These are phyloP conservation scores for Pseudoturritis turrita DNA, from an alignment of 345 rosid genomes.

Conservation along the genomic window DNA sequence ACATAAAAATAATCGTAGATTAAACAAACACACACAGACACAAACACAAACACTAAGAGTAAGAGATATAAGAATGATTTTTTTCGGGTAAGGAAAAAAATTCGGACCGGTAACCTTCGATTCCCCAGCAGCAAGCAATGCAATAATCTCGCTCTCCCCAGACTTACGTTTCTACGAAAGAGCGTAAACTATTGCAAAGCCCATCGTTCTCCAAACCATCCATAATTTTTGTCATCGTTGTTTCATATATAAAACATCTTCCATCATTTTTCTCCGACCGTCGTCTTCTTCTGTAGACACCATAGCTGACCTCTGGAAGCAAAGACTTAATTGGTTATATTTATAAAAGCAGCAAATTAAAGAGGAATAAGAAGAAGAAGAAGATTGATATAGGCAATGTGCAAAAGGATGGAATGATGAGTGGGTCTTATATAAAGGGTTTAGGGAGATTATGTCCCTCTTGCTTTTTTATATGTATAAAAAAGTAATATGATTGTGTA, in stretches of 20 bases:
- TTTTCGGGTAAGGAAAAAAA: conserved; percentile 34
- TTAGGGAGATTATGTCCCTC: conserved; percentile 23
- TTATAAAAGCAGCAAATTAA: not conserved
- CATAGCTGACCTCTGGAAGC: conserved; percentile 16
- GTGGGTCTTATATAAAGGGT: conserved; percentile 35
- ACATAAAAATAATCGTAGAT: not conserved
- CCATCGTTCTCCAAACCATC: conserved; percentile 4
- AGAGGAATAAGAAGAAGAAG: not conserved
- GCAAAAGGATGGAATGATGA: conserved; percentile 32
- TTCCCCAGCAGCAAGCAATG: conserved; percentile 34
- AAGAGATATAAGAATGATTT: conserved; percentile 26
- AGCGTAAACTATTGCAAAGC: conserved; percentile 37
- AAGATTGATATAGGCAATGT: conserved; percentile 7
- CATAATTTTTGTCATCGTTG: not conserved
- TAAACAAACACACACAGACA: not conserved
- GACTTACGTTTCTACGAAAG: conserved; percentile 29
- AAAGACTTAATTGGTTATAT: conserved; percentile 10
- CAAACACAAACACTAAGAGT: not conserved
- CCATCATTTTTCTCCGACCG: not conserved
- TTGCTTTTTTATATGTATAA: not conserved
- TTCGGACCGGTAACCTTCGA: conserved; percentile 38
- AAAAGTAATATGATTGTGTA: conserved; percentile 23
- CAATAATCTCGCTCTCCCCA: conserved; percentile 35
- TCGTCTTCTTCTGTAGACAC: conserved; percentile 23
- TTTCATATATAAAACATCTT: conserved; percentile 6